Conservation (phyloP, 306 rosid genomes). For the Trichosanthes cucumerina region DNA sequence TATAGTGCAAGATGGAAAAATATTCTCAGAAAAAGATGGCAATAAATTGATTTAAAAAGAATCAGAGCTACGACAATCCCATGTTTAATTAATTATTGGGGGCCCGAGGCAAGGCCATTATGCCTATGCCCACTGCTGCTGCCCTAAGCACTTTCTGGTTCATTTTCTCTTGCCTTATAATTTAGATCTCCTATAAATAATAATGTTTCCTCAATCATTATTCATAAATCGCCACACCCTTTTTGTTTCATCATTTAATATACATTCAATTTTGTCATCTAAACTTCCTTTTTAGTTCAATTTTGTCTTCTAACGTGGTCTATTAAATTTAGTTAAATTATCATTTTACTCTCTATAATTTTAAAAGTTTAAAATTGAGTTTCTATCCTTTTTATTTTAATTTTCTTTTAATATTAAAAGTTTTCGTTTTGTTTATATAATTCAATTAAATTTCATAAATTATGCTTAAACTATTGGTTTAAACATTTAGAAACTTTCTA, state of each 20-base stretch:
- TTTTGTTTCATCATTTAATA: neutral
- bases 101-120: neutral
- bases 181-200: neutral
- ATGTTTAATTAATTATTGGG: neutral
- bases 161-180: neutral
- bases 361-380: too few relatives aligned
- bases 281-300: too few relatives aligned
- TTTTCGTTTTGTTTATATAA: too few relatives aligned
- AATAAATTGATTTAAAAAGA: neutral
- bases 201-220: neutral
- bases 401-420: too few relatives aligned
- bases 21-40: neutral
- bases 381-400: too few relatives aligned
- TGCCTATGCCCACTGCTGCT: neutral
- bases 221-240: neutral
- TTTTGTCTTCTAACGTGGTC: too few relatives aligned
- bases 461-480: too few relatives aligned
- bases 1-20: neutral
- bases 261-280: too few relatives aligned
- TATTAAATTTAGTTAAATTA: too few relatives aligned
- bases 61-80: neutral
- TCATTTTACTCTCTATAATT: too few relatives aligned
- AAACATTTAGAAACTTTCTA: too few relatives aligned
- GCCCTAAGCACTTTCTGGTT: neutral
- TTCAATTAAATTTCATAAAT: too few relatives aligned